Conservation (phyloP, 148 eudicot species). For the Pouteria glomerata region DNA sequence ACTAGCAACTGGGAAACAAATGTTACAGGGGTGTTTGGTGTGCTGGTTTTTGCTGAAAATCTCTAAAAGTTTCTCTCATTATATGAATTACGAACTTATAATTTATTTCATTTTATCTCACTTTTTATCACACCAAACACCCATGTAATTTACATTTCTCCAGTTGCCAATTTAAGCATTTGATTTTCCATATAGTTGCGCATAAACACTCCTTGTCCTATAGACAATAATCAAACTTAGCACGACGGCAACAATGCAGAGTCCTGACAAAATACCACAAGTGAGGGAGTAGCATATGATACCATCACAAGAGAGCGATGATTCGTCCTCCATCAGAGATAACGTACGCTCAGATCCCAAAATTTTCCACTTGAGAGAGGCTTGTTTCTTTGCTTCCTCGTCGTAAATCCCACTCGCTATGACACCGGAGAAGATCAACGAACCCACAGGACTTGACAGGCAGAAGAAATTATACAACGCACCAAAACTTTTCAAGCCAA, state of each 20-base stretch:
- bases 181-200: conserved; percentile 67
- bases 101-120: too few relatives aligned
- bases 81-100: too few relatives aligned
- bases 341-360: background rate
- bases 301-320: conserved; percentile 71
- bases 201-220: conserved; percentile 74
- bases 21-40: too few relatives aligned
- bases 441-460: conserved; percentile 86
- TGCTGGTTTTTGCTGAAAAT: too few relatives aligned
- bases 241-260: conserved; percentile 62
- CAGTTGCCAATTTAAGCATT: conserved; percentile 31
- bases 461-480: conserved; percentile 86
- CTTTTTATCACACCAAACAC: too few relatives aligned
- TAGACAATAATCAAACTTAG: conserved; percentile 67
- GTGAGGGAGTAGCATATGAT: conserved; percentile 78
- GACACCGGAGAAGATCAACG: conserved; percentile 73
- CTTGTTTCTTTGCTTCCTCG: conserved; percentile 84
- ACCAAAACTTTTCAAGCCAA: conserved; percentile 89
- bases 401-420: conserved; percentile 89
- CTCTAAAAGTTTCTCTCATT: too few relatives aligned
- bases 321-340: conserved; percentile 29
- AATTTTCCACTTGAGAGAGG: conserved; percentile 26
- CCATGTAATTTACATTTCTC: too few relatives aligned
- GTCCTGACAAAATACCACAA: conserved; percentile 69
- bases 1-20: too few relatives aligned